Percentiles rank a stretch among this genome's conserved stretches.
phyloP scores from a whole-genome alignment of 805 yeast genomes.

The Zygosaccharomyces lentus region DNA sequence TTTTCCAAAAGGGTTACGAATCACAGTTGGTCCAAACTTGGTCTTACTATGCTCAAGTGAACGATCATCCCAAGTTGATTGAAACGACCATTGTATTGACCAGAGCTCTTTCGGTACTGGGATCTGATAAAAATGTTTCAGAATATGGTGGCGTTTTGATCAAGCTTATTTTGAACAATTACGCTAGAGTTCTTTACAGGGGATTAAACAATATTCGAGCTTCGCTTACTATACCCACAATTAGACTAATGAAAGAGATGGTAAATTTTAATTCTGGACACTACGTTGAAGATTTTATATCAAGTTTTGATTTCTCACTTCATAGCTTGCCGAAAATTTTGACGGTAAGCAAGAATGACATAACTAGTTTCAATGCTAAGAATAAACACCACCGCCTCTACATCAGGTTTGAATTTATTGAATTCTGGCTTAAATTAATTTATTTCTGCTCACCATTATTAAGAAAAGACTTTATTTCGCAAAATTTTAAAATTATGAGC shows the following conservation, averaged over 20 bases:
- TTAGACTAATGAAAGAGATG: slow-evolving; percentile 53
- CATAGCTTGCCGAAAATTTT: slow-evolving; percentile 59
- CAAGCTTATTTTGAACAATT: slow-evolving; percentile 49
- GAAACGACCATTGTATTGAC: slow-evolving; percentile 41
- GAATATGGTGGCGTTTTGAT: slow-evolving; percentile 31
- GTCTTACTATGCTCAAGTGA: slow-evolving; percentile 43
- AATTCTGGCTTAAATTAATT: slow-evolving; percentile 56
- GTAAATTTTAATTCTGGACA: slow-evolving; percentile 47
- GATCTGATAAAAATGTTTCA: slow-evolving; percentile 14
- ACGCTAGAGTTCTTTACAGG: slow-evolving; percentile 63
- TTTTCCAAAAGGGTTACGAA: slow-evolving; percentile 36
- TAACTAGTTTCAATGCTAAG: slow-evolving; percentile 35
- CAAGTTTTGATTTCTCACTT: slow-evolving; percentile 63
- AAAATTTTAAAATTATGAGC: slow-evolving; percentile 54
- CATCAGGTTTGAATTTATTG: slow-evolving; percentile 56
- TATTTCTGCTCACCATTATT: slow-evolving; percentile 46
- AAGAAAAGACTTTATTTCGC: slow-evolving; percentile 60
- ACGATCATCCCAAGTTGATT: slow-evolving; percentile 51
- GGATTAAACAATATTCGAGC: slow-evolving; percentile 57
- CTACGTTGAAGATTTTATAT: slow-evolving; percentile 53
- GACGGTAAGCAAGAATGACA: slow-evolving; percentile 47
- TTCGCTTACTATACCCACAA: slow-evolving; percentile 53
- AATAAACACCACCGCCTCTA: slow-evolving; percentile 39
- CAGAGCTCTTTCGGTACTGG: slow-evolving; percentile 33
- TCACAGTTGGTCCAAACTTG: slow-evolving; percentile 42